phyloP scores from a whole-genome alignment of 2,329 filamentous ascomycete species.

The Sporothrix phasma region DNA sequence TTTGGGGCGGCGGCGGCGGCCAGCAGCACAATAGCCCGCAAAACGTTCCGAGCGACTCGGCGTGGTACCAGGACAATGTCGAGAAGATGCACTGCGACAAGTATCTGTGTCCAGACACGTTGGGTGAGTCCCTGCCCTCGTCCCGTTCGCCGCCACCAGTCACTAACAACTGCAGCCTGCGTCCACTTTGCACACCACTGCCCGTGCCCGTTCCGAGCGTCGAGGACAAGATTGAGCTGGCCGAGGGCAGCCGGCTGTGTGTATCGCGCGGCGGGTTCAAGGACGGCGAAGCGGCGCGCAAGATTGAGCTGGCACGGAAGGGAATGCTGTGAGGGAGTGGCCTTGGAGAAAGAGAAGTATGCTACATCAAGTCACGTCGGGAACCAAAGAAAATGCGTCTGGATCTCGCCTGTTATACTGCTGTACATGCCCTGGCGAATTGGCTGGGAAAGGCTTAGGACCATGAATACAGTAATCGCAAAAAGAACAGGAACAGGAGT shows the following conservation, averaged over 20 bases:
- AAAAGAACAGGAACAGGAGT: neutral
- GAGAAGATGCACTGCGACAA: slow-evolving; percentile 71
- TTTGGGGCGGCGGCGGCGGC: slow-evolving; percentile 54
- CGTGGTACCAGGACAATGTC: slow-evolving; percentile 50
- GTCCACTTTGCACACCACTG: slow-evolving; percentile 97
- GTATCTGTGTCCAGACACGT: slow-evolving; percentile 88
- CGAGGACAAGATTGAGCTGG: slow-evolving; percentile 68
- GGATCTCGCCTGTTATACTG: neutral
- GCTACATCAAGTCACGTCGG: too few species aligned
- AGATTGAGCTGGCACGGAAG: slow-evolving; percentile 72
- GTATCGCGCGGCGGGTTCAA: slow-evolving; percentile 67
- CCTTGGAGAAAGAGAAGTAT: neutral
- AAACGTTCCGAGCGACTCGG: slow-evolving; percentile 76
- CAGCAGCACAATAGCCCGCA: slow-evolving; percentile 53
- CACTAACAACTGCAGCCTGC: slow-evolving; percentile 48
- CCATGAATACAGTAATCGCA: neutral
- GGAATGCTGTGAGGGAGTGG: slow-evolving; percentile 48
- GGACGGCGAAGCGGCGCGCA: slow-evolving; percentile 59
- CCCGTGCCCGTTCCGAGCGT: slow-evolving; percentile 70
- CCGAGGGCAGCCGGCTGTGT: slow-evolving; percentile 63
- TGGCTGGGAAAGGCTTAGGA: neutral
- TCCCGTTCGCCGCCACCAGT: too few species aligned
- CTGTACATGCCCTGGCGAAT: neutral
- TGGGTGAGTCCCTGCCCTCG: slow-evolving; percentile 34
- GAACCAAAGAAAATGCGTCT: neutral